Evolutionary conservation across 169 alveolate genomes (phyloP).

Genomic region (Theileria equi): DNA sequence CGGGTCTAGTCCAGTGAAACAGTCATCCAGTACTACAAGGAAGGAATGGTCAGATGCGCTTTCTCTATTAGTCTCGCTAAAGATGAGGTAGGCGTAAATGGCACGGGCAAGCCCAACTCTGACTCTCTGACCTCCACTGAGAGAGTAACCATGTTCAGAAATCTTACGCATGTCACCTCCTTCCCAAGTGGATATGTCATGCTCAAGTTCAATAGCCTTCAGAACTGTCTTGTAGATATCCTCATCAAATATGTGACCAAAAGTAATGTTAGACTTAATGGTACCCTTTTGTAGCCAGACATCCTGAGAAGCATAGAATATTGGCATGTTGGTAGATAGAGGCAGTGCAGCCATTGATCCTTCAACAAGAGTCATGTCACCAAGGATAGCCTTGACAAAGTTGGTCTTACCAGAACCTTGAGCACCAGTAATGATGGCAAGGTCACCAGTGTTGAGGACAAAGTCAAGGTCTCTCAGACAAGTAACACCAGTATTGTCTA

Average conservation of each 20-base stretch:
- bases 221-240: conserved; percentile 28
- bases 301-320: conserved; percentile 57
- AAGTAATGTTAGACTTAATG: conserved; percentile 46
- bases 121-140: conserved; percentile 91
- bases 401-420: conserved; percentile 58
- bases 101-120: conserved; percentile 91
- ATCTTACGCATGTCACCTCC: conserved; percentile 54
- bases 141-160: conserved; percentile 49
- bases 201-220: conserved; percentile 22
- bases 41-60: conserved; percentile 17
- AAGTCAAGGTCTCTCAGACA: neutral
- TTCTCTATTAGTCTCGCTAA: conserved; percentile 41
- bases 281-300: conserved; percentile 47
- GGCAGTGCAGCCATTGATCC: conserved; percentile 62
- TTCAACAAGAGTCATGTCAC: conserved; percentile 57
- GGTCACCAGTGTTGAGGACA: conserved; percentile 25
- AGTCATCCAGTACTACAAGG: conserved; percentile 66
- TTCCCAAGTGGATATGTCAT: conserved; percentile 46
- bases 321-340: conserved; percentile 48
- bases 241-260: conserved; percentile 40
- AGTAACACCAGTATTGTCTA: neutral
- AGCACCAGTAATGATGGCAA: conserved; percentile 25
- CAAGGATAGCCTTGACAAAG: conserved; percentile 49
- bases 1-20: conserved; percentile 68
- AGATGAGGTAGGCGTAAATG: conserved; percentile 70